phyloP scores from a whole-genome alignment of 2,329 filamentous ascomycete species.

The Pseudohalonectria lignicola region DNA sequence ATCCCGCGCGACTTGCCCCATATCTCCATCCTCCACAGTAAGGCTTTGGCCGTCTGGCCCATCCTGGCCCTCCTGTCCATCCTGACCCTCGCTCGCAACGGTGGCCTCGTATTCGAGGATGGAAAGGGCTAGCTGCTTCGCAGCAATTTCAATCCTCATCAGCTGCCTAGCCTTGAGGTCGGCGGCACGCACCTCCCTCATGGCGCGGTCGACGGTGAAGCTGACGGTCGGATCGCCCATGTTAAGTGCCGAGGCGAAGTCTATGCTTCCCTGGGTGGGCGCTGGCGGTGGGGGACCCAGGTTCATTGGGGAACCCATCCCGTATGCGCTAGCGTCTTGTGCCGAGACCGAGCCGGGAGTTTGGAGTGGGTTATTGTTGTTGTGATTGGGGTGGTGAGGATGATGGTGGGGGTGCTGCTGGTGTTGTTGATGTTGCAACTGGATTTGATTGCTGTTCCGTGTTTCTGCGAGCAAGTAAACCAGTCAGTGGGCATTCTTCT shows the following conservation, averaged over 20 bases:
- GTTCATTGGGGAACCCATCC: slow-evolving; percentile 6
- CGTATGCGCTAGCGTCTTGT: slow-evolving; percentile 7
- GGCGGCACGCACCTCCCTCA: slow-evolving; percentile 31
- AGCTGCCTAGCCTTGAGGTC: slow-evolving; percentile 33
- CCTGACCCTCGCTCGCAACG: slow-evolving; percentile 15
- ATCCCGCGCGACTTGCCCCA: no score
- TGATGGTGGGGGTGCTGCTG: slow-evolving; percentile 4
- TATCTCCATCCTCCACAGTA: no score
- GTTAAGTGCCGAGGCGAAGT: slow-evolving; percentile 6
- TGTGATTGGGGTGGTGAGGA: neutral
- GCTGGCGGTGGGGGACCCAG: slow-evolving; percentile 6
- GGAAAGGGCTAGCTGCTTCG: slow-evolving; percentile 41
- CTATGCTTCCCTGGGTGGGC: slow-evolving; percentile 3
- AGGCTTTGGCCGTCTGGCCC: no score
- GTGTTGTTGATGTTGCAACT: slow-evolving; percentile 2
- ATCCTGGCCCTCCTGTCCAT: no score
- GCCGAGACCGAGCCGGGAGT: slow-evolving; percentile 3
- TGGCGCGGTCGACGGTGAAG: slow-evolving; percentile 31
- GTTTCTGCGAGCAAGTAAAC: slow-evolving; percentile 30
- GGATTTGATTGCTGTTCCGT: slow-evolving; percentile 22
- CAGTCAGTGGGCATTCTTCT: no score
- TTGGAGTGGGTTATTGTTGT: neutral
- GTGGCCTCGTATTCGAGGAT: slow-evolving; percentile 40
- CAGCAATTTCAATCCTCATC: slow-evolving; percentile 40
- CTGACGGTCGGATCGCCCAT: slow-evolving; percentile 26